phyloP scores from a whole-genome alignment of 805 yeast genomes.

The Metschnikowia vanudenii region DNA sequence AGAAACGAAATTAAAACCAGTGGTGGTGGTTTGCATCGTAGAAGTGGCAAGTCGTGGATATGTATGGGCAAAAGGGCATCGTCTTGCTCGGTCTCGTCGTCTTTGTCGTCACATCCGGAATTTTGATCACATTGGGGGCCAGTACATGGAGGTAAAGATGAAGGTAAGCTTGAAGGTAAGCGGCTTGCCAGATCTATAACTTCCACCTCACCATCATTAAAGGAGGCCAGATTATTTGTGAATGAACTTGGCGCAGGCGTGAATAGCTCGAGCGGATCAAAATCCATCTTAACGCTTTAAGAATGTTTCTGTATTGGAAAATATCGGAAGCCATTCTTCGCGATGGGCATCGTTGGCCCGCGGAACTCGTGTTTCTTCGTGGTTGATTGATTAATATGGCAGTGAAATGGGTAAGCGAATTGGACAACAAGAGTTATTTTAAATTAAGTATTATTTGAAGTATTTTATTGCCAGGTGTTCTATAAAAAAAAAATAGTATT shows the following conservation, averaged over 20 bases:
- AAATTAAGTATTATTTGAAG: no score
- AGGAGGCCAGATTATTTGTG: not conserved
- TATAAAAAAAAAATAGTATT: no score
- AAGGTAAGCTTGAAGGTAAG: not conserved
- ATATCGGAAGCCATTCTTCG: not conserved
- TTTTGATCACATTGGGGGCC: not conserved
- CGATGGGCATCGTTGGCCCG: not conserved
- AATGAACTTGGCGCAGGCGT: constrained; percentile 24
- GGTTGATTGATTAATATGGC: no score
- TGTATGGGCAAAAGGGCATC: constrained; percentile 42
- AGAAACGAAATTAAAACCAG: constrained; percentile 45
- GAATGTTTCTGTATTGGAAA: not conserved
- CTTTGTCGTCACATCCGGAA: not conserved
- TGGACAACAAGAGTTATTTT: no score
- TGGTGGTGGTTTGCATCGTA: constrained; percentile 47
- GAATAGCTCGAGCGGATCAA: constrained; percentile 43
- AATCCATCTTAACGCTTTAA: constrained; percentile 26
- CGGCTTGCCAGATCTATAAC: not conserved
- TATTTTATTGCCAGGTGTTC: no score
- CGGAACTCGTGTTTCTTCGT: not conserved
- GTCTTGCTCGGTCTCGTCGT: constrained; percentile 10
- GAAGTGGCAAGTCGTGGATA: constrained; percentile 56
- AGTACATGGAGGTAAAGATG: not conserved
- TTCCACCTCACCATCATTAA: not conserved
- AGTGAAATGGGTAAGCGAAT: no score